These are phyloP conservation scores for Trametes cinnabarina DNA, from an alignment of 768 basidiomycete genomes.

Conservation along the genomic window DNA sequence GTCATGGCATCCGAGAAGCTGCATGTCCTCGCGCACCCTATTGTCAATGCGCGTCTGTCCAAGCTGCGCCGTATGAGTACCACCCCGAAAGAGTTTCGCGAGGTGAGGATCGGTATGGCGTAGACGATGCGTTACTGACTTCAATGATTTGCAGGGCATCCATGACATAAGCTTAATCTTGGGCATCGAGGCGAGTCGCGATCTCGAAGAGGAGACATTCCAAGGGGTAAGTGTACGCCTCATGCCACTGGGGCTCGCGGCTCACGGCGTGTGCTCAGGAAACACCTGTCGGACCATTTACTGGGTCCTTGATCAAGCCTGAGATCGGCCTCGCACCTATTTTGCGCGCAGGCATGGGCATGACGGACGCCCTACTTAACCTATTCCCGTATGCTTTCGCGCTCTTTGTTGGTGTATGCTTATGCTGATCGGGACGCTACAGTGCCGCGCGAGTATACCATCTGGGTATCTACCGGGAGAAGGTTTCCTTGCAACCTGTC, in stretches of 20 bases:
- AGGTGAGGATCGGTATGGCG: constrained; percentile 42
- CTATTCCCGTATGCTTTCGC: constrained; percentile 71
- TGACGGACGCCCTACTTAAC: constrained; percentile 83
- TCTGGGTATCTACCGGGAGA: constrained; percentile 86
- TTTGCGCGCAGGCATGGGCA: constrained; percentile 88
- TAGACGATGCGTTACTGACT: background rate
- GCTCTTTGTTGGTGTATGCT: no score
- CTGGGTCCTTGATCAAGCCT: constrained; percentile 70
- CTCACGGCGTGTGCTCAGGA: constrained; percentile 40
- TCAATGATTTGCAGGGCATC: constrained; percentile 49
- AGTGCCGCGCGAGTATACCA: constrained; percentile 87
- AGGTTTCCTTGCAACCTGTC: constrained; percentile 82
- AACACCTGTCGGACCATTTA: constrained; percentile 80
- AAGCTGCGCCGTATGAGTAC: constrained; percentile 63
- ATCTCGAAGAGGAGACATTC: constrained; percentile 61
- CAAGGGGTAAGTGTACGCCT: constrained; percentile 51
- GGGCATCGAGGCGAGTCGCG: constrained; percentile 79
- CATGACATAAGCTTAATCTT: constrained; percentile 72
- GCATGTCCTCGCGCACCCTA: constrained; percentile 63
- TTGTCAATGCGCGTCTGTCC: constrained; percentile 72
- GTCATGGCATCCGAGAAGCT: constrained; percentile 36
- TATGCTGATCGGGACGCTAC: background rate
- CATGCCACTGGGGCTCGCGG: background rate
- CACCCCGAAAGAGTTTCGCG: constrained; percentile 72
- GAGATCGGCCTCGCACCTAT: constrained; percentile 88